These are phyloP conservation scores for Periconia sp. DNA, from an alignment of 2,329 filamentous ascomycete genomes.

Conservation along the genomic window DNA sequence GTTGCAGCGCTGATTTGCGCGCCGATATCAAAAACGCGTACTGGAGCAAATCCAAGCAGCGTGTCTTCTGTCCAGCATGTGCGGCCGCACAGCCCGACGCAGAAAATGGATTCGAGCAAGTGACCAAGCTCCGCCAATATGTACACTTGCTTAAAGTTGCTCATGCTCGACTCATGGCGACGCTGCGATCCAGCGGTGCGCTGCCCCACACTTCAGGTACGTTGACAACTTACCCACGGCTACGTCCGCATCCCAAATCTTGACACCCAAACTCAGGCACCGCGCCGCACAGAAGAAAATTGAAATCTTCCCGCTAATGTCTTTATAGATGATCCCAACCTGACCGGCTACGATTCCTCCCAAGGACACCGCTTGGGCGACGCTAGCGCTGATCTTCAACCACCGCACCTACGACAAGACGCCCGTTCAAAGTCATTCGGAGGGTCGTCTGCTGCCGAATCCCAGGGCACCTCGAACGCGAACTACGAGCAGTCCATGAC, in stretches of 20 bases:
- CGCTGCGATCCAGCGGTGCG: slow-evolving; percentile 81
- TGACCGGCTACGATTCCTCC: slow-evolving; percentile 69
- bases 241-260: slow-evolving; percentile 34
- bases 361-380: slow-evolving; percentile 65
- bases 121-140: slow-evolving; percentile 91
- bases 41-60: slow-evolving; percentile 71
- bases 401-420: slow-evolving; percentile 66
- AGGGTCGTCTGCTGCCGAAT: slow-evolving; percentile 63
- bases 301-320: slow-evolving; percentile 38
- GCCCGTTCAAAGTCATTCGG: slow-evolving; percentile 77
- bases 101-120: slow-evolving; percentile 69
- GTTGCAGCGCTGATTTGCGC: slow-evolving; percentile 76
- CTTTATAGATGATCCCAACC: slow-evolving; percentile 69
- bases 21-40: slow-evolving; percentile 71
- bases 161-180: slow-evolving; percentile 85
- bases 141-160: slow-evolving; percentile 92
- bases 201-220: slow-evolving; percentile 73
- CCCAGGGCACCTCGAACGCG: slow-evolving; percentile 60
- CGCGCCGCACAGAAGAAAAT: slow-evolving; percentile 33
- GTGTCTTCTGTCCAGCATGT: slow-evolving; percentile 75
- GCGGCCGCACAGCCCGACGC: slow-evolving; percentile 63
- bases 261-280: slow-evolving; percentile 38
- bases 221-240: slow-evolving; percentile 24
- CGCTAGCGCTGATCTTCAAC: slow-evolving; percentile 54
- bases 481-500: slow-evolving; percentile 96